Evolutionary conservation across 345 rosid genomes (phyloP), one percentile per base, ranked within the genome.

Genomic region (Excoecaria cochinchinensis): DNA sequence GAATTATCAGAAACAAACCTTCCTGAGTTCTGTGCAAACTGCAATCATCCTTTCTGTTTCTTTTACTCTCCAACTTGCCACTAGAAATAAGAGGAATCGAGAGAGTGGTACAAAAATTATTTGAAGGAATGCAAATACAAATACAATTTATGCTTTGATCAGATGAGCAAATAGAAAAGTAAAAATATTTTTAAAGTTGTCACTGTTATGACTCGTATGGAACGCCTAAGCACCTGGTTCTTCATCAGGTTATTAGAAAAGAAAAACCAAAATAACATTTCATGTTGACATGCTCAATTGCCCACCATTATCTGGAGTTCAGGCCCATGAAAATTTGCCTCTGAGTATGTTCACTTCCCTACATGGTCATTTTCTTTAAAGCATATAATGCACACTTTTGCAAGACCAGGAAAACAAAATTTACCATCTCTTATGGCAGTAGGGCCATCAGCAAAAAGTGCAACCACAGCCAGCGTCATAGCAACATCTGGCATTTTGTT

Each of bases 401-500:
- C 13, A 8, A 19, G 40, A 64, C 4, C n/a, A 39, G 56, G 69
- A 63, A 57, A 39, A 19, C n/a, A 61, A 59, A 77, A 52, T 71
- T 60, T 86, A 96, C 98, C 99, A 62, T 93, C 99, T 88, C 97
- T 88, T 73, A 96, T 96, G 84, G 97, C 87, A 55, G 97, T 92
- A 75, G 97, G 97, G 77, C 99, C 98, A 76, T 96, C 90, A 4
- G 97, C 94, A 58, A 86, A 93, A 75, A 93, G 95, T 8, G 99
- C 98, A 84, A 90, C 97, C 57, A 96, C 97, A 1, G 99, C 98
- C 60, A 93, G 91, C 66, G 99, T 96, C 97, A 92, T 91, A 68
- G 98, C 98, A 74, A 91, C 99, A 73, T 95, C 98, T 40, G 98
- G 98, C 98, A 95, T 95, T 89, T 95, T 95, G 91, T 95, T 93